phyloP scores from a whole-genome alignment of 208 protist genomes.

The Crithidia sp. region DNA sequence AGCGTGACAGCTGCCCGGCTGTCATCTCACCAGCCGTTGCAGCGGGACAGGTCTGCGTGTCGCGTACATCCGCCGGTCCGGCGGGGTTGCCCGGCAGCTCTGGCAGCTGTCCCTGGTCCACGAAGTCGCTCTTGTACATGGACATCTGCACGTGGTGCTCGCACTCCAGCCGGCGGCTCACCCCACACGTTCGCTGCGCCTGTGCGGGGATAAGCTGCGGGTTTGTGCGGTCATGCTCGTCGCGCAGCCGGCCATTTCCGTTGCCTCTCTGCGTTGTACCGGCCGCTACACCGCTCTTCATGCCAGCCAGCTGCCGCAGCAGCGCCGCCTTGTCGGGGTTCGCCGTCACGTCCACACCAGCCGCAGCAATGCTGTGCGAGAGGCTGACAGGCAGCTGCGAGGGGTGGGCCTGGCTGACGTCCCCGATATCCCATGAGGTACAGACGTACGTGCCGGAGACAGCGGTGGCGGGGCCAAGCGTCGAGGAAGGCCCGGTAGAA shows the following conservation, averaged over 20 bases:
- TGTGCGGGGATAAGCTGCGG: constrained; percentile 49
- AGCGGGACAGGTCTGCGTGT: constrained; percentile 37
- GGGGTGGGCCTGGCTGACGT: constrained; percentile 67
- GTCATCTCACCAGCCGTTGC: constrained; percentile 59
- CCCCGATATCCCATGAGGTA: constrained; percentile 79
- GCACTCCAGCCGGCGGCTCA: constrained; percentile 67
- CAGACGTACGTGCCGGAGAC: constrained; percentile 49
- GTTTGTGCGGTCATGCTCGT: constrained; percentile 65
- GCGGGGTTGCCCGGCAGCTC: constrained; percentile 65
- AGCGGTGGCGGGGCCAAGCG: background rate
- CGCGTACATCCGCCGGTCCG: constrained; percentile 31
- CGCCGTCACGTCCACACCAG: constrained; percentile 43
- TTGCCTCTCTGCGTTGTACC: background rate
- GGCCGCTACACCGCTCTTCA: background rate
- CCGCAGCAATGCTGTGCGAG: constrained; percentile 46
- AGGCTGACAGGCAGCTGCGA: constrained; percentile 72
- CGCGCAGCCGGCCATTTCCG: constrained; percentile 21
- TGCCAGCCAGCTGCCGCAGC: constrained; percentile 60
- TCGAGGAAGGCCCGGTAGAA: constrained; percentile 6
- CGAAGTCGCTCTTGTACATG: constrained; percentile 71
- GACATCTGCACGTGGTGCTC: constrained; percentile 76
- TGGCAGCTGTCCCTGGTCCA: constrained; percentile 69
- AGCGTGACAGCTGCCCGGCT: constrained; percentile 54
- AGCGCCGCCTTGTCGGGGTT: constrained; percentile 61
- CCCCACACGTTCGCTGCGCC: constrained; percentile 55